Percentiles rank a stretch among this genome's conserved stretches.
Evolutionary conservation across 257 asterid species (phyloP).

Genomic region (Przewalskia tangutica): DNA sequence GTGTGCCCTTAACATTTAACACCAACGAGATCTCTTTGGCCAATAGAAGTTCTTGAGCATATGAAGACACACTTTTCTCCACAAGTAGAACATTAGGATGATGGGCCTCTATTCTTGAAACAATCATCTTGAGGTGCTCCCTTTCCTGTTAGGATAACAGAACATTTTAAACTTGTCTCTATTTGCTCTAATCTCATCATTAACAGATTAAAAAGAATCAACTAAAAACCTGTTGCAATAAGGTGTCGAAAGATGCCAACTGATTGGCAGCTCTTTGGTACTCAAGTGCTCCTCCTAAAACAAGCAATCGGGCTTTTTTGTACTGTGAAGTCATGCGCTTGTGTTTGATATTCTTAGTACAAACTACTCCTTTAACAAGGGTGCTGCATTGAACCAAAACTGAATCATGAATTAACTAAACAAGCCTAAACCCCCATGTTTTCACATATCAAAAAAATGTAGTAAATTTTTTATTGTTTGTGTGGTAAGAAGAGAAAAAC

Average conservation of each 20-base stretch:
- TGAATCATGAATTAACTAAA: not conserved
- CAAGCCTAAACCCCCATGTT: not conserved
- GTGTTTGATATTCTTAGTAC: constrained; percentile 93
- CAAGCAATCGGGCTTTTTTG: constrained; percentile 73
- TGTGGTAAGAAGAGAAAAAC: not conserved
- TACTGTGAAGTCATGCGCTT: constrained; percentile 88
- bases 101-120: constrained; percentile 76
- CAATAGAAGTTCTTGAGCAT: constrained; percentile 73
- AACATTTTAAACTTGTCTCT: constrained; percentile 5
- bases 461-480: not conserved
- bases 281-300: constrained; percentile 93
- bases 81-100: constrained; percentile 91
- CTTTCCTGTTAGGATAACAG: constrained; percentile 50
- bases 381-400: constrained; percentile 44
- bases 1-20: constrained; percentile 63
- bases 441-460: not conserved
- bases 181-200: constrained; percentile 8
- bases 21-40: constrained; percentile 91
- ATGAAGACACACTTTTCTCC: constrained; percentile 85
- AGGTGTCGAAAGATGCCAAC: constrained; percentile 79
- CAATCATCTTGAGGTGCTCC: constrained; percentile 66
- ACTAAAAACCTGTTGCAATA: constrained; percentile 65
- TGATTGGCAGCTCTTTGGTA: constrained; percentile 77
- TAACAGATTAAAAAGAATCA: not conserved
- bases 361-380: constrained; percentile 78